Evolutionary conservation across 2,329 filamentous ascomycete genomes (phyloP).

Genomic region (Alternaria arbusti): DNA sequence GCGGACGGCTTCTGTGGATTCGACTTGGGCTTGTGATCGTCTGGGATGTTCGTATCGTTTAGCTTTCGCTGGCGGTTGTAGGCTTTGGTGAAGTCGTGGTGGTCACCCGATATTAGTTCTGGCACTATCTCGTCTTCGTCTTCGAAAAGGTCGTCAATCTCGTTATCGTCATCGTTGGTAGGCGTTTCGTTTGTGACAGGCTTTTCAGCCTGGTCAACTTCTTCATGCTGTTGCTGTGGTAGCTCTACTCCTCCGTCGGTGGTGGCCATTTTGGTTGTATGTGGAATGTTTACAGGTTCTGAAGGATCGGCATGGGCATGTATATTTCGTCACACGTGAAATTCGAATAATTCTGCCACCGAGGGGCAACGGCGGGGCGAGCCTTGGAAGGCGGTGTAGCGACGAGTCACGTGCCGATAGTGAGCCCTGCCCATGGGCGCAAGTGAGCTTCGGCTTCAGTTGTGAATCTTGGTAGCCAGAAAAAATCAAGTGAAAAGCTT

Average conservation of each 20-base stretch:
- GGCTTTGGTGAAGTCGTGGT: conserved; percentile 77
- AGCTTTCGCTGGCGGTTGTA: conserved; percentile 84
- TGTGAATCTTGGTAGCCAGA: background rate
- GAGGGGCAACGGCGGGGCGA: conserved; percentile 13
- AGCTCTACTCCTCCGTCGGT: conserved; percentile 9
- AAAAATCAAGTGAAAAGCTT: background rate
- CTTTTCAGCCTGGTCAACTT: conserved; percentile 11
- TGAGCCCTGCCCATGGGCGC: background rate
- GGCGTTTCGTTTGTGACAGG: conserved; percentile 34
- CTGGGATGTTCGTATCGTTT: conserved; percentile 59
- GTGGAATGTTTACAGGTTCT: background rate
- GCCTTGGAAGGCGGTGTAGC: conserved; percentile 13
- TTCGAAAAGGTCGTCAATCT: conserved; percentile 69
- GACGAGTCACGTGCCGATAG: background rate
- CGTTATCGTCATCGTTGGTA: conserved; percentile 59
- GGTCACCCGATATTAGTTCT: conserved; percentile 64
- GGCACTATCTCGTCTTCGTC: conserved; percentile 61
- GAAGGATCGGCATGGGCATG: background rate
- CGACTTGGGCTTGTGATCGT: conserved; percentile 67
- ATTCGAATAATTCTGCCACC: background rate
- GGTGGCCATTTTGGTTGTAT: conserved; percentile 20
- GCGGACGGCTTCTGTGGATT: conserved; percentile 74
- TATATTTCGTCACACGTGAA: conserved; percentile 4
- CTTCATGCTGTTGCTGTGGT: conserved; percentile 10
- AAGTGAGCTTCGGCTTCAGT: background rate